Conservation (phyloP, 108 stramenopile species). For the Pelagomonas calceolata region DNA sequence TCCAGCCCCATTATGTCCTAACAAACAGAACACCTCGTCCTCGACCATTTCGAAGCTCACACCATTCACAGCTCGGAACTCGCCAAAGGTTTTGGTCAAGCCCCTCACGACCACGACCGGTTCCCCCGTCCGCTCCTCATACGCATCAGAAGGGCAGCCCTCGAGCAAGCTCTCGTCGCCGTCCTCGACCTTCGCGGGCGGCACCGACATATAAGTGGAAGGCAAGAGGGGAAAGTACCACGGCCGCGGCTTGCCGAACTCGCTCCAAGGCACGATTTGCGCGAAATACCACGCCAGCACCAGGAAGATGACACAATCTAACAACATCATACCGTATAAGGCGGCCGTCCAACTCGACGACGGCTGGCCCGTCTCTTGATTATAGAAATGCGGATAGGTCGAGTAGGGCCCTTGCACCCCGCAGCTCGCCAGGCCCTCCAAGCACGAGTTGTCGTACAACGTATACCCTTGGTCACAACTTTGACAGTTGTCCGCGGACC, state of each 20-base stretch:
- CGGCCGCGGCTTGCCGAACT: conserved; percentile 65
- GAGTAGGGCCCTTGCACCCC: neutral
- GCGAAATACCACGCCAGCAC: conserved; percentile 75
- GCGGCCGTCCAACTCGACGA: neutral
- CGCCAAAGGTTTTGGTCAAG: conserved; percentile 65
- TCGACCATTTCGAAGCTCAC: conserved; percentile 73
- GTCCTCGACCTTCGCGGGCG: neutral
- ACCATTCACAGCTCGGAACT: conserved; percentile 76
- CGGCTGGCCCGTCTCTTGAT: too few relatives aligned
- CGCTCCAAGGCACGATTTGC: conserved; percentile 48
- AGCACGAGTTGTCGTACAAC: too few relatives aligned
- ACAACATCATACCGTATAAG: conserved; percentile 43
- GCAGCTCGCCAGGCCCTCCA: too few relatives aligned
- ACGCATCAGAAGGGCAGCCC: neutral
- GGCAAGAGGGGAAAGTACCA: conserved; percentile 64
- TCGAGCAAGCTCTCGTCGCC: conserved; percentile 7
- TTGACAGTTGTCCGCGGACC: too few relatives aligned
- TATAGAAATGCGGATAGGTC: neutral
- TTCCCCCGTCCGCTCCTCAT: neutral
- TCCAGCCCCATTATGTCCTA: conserved; percentile 57
- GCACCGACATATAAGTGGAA: conserved; percentile 49
- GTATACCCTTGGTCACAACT: too few relatives aligned
- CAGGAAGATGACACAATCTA: conserved; percentile 68
- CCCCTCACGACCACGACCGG: conserved; percentile 43
- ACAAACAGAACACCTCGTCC: conserved; percentile 55